Conservation (phyloP, 768 basidiomycete genomes). For the Psilocybe cubensis region DNA sequence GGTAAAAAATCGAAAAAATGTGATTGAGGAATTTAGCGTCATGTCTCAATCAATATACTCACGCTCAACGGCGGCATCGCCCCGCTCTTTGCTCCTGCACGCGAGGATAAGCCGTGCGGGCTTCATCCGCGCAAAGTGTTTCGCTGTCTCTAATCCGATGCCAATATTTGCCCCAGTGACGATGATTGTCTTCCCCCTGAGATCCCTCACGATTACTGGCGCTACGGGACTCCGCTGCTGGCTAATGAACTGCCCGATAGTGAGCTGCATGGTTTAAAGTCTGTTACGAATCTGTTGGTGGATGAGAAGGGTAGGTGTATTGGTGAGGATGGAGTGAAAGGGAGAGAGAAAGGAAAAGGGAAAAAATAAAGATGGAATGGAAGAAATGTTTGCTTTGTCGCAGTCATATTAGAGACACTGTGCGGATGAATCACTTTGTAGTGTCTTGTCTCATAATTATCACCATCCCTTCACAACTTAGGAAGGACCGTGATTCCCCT, state of each 20-base stretch:
- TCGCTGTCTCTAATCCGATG: slow-evolving; percentile 48
- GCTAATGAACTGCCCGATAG: slow-evolving; percentile 18
- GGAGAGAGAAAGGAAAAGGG: not conserved
- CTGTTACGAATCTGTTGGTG: not conserved
- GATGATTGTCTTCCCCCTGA: slow-evolving; percentile 49
- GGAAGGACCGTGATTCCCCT: too few relatives aligned
- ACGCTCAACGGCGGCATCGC: slow-evolving; percentile 39
- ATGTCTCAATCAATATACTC: slow-evolving; percentile 2
- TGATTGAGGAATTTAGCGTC: not conserved
- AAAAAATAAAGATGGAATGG: too few relatives aligned
- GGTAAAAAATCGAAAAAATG: not conserved
- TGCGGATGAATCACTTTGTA: too few relatives aligned
- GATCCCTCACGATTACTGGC: slow-evolving; percentile 34
- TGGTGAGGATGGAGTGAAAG: not conserved
- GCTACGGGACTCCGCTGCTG: slow-evolving; percentile 26
- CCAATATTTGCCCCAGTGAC: slow-evolving; percentile 56
- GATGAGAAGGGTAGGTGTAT: not conserved
- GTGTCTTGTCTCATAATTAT: too few relatives aligned
- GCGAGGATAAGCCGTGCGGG: slow-evolving; percentile 40
- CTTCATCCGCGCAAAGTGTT: slow-evolving; percentile 50
- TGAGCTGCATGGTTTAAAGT: slow-evolving; percentile 19
- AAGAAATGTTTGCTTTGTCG: too few relatives aligned
- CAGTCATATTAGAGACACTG: too few relatives aligned
- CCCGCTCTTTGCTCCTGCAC: slow-evolving; percentile 38
- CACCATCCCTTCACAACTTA: too few relatives aligned